Evolutionary conservation across 2,329 filamentous ascomycete genomes (phyloP).

Genomic region (Nemania sp.): DNA sequence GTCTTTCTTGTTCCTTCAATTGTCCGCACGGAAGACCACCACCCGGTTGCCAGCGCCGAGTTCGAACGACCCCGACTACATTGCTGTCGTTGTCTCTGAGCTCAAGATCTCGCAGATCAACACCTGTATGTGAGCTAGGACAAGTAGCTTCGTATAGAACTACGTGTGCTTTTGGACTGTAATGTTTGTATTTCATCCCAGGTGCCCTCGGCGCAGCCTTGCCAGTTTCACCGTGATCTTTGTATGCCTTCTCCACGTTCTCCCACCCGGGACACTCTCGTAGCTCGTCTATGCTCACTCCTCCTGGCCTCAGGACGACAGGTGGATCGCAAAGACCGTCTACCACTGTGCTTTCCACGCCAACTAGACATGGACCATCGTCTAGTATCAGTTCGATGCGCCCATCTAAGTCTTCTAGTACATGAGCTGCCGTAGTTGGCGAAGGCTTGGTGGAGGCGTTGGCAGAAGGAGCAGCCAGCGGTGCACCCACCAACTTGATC

Average conservation of each 20-base stretch:
- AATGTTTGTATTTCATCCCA: slow-evolving; percentile 99
- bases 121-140: slow-evolving; percentile 41
- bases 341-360: slow-evolving; percentile 95
- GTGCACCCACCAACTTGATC: slow-evolving; percentile 76
- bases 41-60: slow-evolving; percentile 54
- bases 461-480: slow-evolving; percentile 88
- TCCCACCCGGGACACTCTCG: slow-evolving; percentile 79
- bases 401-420: slow-evolving; percentile 79
- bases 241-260: slow-evolving; percentile 74
- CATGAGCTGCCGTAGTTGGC: slow-evolving; percentile 87
- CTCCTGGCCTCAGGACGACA: slow-evolving; percentile 81
- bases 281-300: slow-evolving; percentile 80
- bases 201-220: slow-evolving; percentile 76
- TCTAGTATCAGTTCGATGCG: slow-evolving; percentile 87
- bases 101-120: slow-evolving; percentile 43
- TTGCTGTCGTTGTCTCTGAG: slow-evolving; percentile 14
- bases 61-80: slow-evolving; percentile 58
- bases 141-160: slow-evolving; percentile 72
- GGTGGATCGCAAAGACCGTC: slow-evolving; percentile 85
- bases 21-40: slow-evolving; percentile 45
- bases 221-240: slow-evolving; percentile 70
- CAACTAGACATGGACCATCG: slow-evolving; percentile 82
- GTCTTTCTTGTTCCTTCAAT: slow-evolving; percentile 37
- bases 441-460: slow-evolving; percentile 94
- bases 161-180: slow-evolving; percentile 86